Evolutionary conservation across 257 asterid species (phyloP).

Genomic region (Solanum bukasovii): DNA sequence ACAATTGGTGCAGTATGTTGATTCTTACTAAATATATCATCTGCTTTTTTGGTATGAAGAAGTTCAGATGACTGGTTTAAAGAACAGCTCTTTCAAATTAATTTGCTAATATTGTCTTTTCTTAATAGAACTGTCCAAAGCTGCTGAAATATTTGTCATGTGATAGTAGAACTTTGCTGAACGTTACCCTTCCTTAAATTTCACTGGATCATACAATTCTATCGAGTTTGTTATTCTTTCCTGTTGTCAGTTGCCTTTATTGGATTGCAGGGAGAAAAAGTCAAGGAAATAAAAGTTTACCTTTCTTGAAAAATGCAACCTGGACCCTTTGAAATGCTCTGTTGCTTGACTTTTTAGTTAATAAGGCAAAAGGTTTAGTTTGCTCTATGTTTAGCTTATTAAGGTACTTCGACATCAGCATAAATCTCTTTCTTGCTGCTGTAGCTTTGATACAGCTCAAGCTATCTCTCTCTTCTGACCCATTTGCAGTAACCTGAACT

Average conservation of each 20-base stretch:
- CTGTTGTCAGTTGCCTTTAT: background rate
- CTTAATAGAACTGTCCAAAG: background rate
- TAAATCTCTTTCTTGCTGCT: background rate
- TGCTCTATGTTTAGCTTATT: background rate
- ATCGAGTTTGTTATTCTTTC: background rate
- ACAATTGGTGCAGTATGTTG: conserved; percentile 5
- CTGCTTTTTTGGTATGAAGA: background rate
- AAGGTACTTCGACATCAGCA: background rate
- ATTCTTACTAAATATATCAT: background rate
- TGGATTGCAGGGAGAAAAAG: background rate
- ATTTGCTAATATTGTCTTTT: background rate
- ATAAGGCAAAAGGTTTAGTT: background rate
- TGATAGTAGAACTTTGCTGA: background rate
- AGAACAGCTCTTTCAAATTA: background rate
- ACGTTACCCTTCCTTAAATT: background rate
- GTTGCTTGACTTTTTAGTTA: background rate
- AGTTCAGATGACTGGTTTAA: background rate
- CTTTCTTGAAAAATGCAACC: background rate
- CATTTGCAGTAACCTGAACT: background rate
- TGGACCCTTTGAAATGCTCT: background rate
- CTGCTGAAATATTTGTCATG: background rate
- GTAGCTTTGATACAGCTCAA: background rate
- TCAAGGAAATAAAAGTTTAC: background rate
- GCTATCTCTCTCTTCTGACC: background rate
- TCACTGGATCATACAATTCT: background rate